Conservation (phyloP, 2,329 filamentous ascomycete species). For the Massarina eburnea region DNA sequence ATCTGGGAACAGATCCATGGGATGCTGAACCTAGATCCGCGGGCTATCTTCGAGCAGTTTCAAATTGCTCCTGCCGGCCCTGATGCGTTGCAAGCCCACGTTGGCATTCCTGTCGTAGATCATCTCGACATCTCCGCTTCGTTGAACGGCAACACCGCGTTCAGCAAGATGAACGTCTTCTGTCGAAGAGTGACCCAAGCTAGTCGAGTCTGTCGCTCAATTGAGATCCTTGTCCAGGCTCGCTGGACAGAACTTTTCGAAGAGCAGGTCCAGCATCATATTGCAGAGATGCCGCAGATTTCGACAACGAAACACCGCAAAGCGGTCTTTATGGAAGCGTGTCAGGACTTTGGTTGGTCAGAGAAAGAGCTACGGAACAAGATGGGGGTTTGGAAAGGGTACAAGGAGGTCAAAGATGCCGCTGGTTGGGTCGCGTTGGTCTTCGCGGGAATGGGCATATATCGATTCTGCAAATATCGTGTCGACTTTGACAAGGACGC, state of each 20-base stretch:
- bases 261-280: constrained; percentile 50
- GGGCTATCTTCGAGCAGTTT: constrained; percentile 37
- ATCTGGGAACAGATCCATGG: constrained; percentile 55
- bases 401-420: constrained; percentile 60
- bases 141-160: constrained; percentile 21
- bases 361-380: constrained; percentile 61
- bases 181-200: constrained; percentile 51
- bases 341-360: constrained; percentile 56
- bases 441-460: constrained; percentile 61
- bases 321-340: constrained; percentile 56
- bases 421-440: constrained; percentile 59
- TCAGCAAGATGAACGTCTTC: constrained; percentile 48
- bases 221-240: constrained; percentile 62
- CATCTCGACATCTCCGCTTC: constrained; percentile 14
- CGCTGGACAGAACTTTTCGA: constrained; percentile 60
- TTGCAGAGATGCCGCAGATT: constrained; percentile 42
- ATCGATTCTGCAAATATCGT: constrained; percentile 63
- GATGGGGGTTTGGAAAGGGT: constrained; percentile 58
- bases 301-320: constrained; percentile 55
- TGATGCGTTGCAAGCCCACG: constrained; percentile 15
- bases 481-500: constrained; percentile 56
- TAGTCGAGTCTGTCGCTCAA: constrained; percentile 56
- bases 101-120: constrained; percentile 12
- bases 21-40: constrained; percentile 45
- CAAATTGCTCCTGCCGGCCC: constrained; percentile 20